Percentiles rank a stretch among this genome's conserved stretches.
These are phyloP conservation scores for Corchorus olitorius DNA, from an alignment of 345 rosid genomes.

Conservation along the genomic window DNA sequence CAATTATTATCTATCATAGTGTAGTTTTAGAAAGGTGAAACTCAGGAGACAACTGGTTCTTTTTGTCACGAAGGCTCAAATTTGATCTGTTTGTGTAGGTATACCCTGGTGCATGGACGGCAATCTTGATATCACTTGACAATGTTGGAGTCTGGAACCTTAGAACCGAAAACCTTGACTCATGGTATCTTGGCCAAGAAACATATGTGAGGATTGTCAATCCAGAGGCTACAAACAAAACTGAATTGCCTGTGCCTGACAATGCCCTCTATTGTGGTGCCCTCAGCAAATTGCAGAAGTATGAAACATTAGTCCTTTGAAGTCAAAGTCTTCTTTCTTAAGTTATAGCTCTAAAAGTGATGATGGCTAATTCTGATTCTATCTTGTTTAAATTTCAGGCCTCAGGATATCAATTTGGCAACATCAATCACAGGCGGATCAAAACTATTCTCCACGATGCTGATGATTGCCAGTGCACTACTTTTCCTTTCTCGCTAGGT, in stretches of 20 bases:
- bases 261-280: conserved; percentile 92
- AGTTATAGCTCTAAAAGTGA: neutral
- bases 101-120: conserved; percentile 98
- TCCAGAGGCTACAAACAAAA: conserved; percentile 90
- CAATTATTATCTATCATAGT: neutral
- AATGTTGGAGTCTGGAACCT: conserved; percentile 98
- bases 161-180: conserved; percentile 94
- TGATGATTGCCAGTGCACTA: conserved; percentile 33
- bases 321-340: neutral
- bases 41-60: neutral
- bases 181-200: conserved; percentile 99
- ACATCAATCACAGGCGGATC: conserved; percentile 28
- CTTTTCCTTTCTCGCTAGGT: conserved; percentile 25
- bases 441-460: conserved; percentile 35
- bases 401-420: conserved; percentile 66
- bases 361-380: conserved; percentile 19
- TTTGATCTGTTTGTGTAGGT: conserved; percentile 45
- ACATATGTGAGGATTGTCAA: conserved; percentile 87
- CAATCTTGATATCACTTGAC: conserved; percentile 86
- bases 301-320: conserved; percentile 21
- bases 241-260: conserved; percentile 79
- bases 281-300: conserved; percentile 75
- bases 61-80: neutral
- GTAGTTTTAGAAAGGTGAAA: neutral
- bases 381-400: conserved; percentile 45